Evolutionary conservation across 2,329 filamentous ascomycete species (phyloP), one percentile per base, ranked within the genome.

Genomic region (Trichoderma sp.): DNA sequence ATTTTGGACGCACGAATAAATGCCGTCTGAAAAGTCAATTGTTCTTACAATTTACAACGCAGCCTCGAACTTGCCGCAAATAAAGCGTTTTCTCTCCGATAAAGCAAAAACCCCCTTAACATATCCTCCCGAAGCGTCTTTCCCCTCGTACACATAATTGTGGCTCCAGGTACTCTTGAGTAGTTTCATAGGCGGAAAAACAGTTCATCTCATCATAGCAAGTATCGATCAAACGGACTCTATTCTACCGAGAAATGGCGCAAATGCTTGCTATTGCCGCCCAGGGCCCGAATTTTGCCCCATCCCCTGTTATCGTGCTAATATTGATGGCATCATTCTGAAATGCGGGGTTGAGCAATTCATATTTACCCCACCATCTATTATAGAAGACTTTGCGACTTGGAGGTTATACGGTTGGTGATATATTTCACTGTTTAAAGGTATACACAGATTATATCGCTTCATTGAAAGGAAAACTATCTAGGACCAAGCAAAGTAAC

Each of bases 271-370:
- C 16, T 66, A 51, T 66, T 51, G 14, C 64, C 54, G 64, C 30
- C 6, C 46, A 11, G 14, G 34, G 21, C 26, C 55, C 64, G 64
- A 24, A 39, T 37, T 49, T 66, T 24, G n/a, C 39, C 34, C 54
- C 49, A 66, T 66, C 54, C 58, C 64, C 64, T 58, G 16, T 37
- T 16, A 59, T 51, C 30, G 54, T 66, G 54, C 64, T 26, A 66
- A 58, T 28, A 4, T 18, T 8, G 34, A 66, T 68, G 56, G 65
- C 65, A 68, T 60, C 65, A 60, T 52, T 34, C 16, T 39, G 8
- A 30, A 54, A 55, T 68, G 65, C 65, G 65, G 65, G 65, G 65
- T 54, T 68, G 37, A 26, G 21, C 26, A 21, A n/a, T 46, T 54
- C 16, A 24, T 51, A 54, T 46, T 55, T 52, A 39, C 34, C 7